These are phyloP conservation scores for Teratosphaeriaceae sp. DNA, from an alignment of 2,329 filamentous ascomycete genomes.

Conservation along the genomic window DNA sequence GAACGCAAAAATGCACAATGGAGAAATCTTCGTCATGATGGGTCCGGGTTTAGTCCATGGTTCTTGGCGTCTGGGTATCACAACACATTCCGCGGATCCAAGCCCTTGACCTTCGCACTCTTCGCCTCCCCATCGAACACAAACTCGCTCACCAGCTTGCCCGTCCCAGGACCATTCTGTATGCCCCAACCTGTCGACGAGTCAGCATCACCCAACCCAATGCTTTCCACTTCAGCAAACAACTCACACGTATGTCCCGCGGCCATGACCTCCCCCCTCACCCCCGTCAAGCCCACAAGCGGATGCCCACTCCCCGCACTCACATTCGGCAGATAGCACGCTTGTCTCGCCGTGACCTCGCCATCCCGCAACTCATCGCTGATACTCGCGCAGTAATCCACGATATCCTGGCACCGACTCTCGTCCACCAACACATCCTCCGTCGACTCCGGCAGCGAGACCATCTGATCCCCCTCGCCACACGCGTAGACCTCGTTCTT, in stretches of 20 bases:
- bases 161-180: constrained; percentile 84
- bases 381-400: constrained; percentile 66
- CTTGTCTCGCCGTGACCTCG: constrained; percentile 66
- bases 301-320: constrained; percentile 54
- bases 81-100: constrained; percentile 33
- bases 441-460: constrained; percentile 68
- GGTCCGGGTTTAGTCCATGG: no score
- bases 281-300: constrained; percentile 67
- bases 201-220: no score
- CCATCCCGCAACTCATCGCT: constrained; percentile 40
- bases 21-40: no score
- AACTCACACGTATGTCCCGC: constrained; percentile 93
- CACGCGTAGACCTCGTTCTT: constrained; percentile 90
- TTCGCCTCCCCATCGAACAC: constrained; percentile 38
- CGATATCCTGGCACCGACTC: constrained; percentile 73
- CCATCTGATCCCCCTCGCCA: constrained; percentile 72
- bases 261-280: constrained; percentile 71
- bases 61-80: no score
- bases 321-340: constrained; percentile 87
- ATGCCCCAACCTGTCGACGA: no score
- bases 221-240: no score
- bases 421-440: constrained; percentile 72
- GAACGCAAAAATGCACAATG: no score
- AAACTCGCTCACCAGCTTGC: constrained; percentile 40
- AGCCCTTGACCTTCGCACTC: constrained; percentile 36